Percentiles rank a stretch among this genome's conserved stretches.
Conservation (phyloP, 1,284 basidiomycete genomes). For the Austropuccinia psidii region DNA sequence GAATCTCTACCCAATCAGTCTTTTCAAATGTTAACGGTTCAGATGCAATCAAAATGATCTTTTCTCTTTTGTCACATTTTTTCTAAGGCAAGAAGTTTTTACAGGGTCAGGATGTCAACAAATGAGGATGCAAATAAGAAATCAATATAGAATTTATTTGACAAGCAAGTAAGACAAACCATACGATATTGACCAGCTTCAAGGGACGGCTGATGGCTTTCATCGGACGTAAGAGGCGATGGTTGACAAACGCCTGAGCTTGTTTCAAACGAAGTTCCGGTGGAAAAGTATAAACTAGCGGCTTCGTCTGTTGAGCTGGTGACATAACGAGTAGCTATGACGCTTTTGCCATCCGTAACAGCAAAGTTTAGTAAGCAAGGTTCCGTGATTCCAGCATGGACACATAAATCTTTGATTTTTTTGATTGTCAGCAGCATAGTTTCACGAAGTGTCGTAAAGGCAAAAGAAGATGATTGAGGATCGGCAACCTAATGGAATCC, state of each 20-base stretch:
- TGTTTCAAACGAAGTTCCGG: constrained; percentile 44
- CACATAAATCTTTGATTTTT: constrained; percentile 66
- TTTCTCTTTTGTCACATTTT: constrained; percentile 89
- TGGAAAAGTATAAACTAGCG: constrained; percentile 60
- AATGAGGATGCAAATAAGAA: too few species aligned
- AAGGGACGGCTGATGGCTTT: constrained; percentile 61
- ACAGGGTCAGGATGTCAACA: not conserved
- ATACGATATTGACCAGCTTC: constrained; percentile 60
- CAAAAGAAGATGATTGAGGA: constrained; percentile 63
- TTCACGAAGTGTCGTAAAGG: constrained; percentile 58
- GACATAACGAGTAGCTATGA: constrained; percentile 90
- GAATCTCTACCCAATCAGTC: constrained; percentile 48
- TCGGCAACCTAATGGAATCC: constrained; percentile 63
- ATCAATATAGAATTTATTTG: not conserved
- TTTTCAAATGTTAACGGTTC: constrained; percentile 91
- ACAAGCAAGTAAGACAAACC: constrained; percentile 45
- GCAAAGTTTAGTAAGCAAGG: constrained; percentile 94
- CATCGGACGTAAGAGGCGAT: constrained; percentile 75
- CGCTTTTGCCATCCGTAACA: constrained; percentile 84
- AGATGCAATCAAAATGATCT: constrained; percentile 54
- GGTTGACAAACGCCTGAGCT: constrained; percentile 70
- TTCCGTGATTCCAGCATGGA: constrained; percentile 61
- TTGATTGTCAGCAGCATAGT: constrained; percentile 82
- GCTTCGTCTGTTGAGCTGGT: constrained; percentile 84
- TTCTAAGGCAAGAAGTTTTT: constrained; percentile 47